A percentile compares a stretch with the other conserved stretches of the same genome.
phyloP scores from a whole-genome alignment of 371 early-diverging fungal species.

The Fennellomyces sp. region DNA sequence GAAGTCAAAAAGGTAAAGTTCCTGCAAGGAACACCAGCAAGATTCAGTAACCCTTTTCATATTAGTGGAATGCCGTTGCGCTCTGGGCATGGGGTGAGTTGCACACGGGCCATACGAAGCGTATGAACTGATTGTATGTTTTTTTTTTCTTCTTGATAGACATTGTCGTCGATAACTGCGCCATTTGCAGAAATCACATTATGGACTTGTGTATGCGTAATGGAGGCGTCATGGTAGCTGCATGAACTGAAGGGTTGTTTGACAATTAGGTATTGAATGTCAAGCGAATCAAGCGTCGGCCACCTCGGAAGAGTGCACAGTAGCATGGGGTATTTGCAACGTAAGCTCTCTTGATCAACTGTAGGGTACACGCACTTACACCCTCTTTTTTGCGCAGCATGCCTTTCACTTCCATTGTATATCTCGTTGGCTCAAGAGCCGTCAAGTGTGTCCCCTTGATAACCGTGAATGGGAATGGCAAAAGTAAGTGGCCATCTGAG shows the following conservation, averaged over 20 bases:
- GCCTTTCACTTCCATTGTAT: constrained; percentile 99
- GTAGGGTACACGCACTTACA: neutral
- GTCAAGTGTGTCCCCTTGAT: constrained; percentile 99
- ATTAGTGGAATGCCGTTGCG: constrained; percentile 97
- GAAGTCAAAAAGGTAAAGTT: constrained; percentile 95
- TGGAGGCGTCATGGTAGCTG: neutral
- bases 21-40: too few relatives aligned
- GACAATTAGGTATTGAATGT: constrained; percentile 85
- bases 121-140: constrained; percentile 30
- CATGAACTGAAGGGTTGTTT: neutral
- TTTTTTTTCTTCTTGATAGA: constrained; percentile 63
- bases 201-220: constrained; percentile 96
- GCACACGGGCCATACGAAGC: neutral
- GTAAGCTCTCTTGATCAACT: constrained; percentile 52
- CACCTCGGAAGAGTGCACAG: constrained; percentile 94
- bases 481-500: constrained; percentile 61
- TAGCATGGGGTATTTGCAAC: constrained; percentile 99
- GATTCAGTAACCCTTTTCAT: constrained; percentile 3
- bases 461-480: constrained; percentile 99
- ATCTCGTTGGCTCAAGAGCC: constrained; percentile 97
- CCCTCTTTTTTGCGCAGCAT: constrained; percentile 59
- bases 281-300: constrained; percentile 97
- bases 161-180: constrained; percentile 99
- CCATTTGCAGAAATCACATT: constrained; percentile 99
- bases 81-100: constrained; percentile 96